These are phyloP conservation scores for Chrysanthemum seticuspe DNA, from an alignment of 129 eudicot genomes.

Conservation along the genomic window DNA sequence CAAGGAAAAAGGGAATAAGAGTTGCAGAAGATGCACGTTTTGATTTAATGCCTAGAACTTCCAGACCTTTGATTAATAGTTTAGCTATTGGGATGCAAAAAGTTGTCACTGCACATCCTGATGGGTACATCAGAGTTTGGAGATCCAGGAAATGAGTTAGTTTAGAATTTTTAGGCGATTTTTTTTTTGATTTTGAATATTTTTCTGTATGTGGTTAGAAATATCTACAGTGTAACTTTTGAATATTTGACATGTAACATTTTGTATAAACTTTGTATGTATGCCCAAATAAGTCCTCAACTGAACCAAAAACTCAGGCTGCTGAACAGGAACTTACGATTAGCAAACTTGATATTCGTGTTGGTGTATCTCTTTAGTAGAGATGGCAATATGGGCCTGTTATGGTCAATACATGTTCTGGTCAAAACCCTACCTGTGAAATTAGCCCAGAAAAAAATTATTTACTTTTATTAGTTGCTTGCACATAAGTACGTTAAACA, in stretches of 20 bases:
- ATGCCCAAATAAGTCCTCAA: too few relatives aligned
- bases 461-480: too few relatives aligned
- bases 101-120: constrained; percentile 67
- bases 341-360: too few relatives aligned
- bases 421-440: too few relatives aligned
- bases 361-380: too few relatives aligned
- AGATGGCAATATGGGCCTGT: too few relatives aligned
- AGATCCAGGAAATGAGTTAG: constrained; percentile 35
- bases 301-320: constrained; percentile 29
- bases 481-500: too few relatives aligned
- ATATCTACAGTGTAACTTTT: not conserved
- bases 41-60: constrained; percentile 52
- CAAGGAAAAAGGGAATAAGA: constrained; percentile 53
- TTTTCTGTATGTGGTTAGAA: not conserved
- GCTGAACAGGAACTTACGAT: too few relatives aligned
- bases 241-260: too few relatives aligned
- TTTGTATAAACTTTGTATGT: too few relatives aligned
- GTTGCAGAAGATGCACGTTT: constrained; percentile 56
- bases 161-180: not conserved
- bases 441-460: too few relatives aligned
- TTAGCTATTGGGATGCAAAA: constrained; percentile 87
- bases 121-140: constrained; percentile 71
- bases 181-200: not conserved
- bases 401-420: too few relatives aligned
- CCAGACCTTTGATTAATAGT: constrained; percentile 63